Evolutionary conservation across 2,329 filamentous ascomycete species (phyloP), one percentile per base, ranked within the genome.

Genomic region (Alternaria tenuissima): DNA sequence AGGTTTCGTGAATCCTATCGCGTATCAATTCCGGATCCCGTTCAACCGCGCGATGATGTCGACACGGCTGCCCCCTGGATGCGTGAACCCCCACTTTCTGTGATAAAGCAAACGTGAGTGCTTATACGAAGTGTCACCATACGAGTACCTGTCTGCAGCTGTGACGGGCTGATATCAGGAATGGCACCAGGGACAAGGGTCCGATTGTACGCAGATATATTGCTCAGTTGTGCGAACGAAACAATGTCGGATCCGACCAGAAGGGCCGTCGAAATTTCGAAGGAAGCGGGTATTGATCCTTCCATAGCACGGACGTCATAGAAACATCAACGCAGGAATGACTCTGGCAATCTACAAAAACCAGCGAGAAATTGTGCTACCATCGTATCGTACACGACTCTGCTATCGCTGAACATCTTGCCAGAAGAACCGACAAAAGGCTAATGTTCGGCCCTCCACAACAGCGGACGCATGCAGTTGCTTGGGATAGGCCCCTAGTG

Each of bases 371-470:
- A 41, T 9, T 34, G 16, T 34, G 16, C 24, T 26, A 41, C 12
- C 18, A 36, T 20, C 12, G n/a, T 14, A 12, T 22, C 32, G 43
- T n/a, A 14, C n/a, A 36, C 4, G 30, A 16, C 20, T 20, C 36
- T 34, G 51, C 16, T 24, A 28, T 38, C 12, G 36, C 38, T 28
- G 55, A n/a, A 38, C 9, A 28, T 20, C 44, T 26, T 34, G 12
- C 26, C 32, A 44, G 30, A 30, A 28, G n/a, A 51, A 36, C 18
- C 42, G 30, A 53, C 54, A 41, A 56, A 34, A 56, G 22, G 44
- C 47, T 57, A 32, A 44, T 43, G 22, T 47, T 65, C 61, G 64
- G 63, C 63, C 65, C 60, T 64, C 65, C 67, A 67, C 61, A 52
- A 12, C 47, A 51, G 52, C 57, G 58, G 52, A 54, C 39, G 39